A percentile compares a stretch with the other conserved stretches of the same genome.
Conservation (phyloP, 2,329 filamentous ascomycete species). For the Gaeumannomyces sp. region DNA sequence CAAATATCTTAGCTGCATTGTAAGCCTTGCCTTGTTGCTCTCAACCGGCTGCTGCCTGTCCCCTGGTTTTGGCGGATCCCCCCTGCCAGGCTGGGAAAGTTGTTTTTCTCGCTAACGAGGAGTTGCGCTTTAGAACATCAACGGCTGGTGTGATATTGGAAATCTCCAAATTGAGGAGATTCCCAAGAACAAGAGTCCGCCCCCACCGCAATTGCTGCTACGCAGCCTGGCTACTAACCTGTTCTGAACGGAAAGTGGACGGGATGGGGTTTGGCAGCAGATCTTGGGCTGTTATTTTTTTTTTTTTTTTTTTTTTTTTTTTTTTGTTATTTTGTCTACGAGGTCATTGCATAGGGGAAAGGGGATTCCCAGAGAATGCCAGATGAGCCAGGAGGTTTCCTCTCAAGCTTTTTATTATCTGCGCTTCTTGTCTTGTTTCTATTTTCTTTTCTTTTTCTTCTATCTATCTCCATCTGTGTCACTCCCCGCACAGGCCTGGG, state of each 20-base stretch:
- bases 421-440: conserved; percentile 5
- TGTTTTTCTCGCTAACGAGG: neutral
- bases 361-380: too few relatives aligned
- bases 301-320: conserved; percentile 13
- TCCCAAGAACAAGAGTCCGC: neutral
- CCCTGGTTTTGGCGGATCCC: neutral
- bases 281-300: conserved; percentile 11
- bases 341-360: too few relatives aligned
- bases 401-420: neutral
- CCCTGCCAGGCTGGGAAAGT: neutral
- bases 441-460: neutral
- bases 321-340: conserved; percentile 9
- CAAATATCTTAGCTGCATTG: conserved; percentile 88
- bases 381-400: neutral
- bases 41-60: conserved; percentile 3
- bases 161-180: conserved; percentile 20
- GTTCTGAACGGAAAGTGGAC: neutral
- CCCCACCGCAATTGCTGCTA: neutral
- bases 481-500: too few relatives aligned
- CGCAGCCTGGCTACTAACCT: neutral
- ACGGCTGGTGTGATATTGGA: conserved; percentile 58
- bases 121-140: conserved; percentile 45
- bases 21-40: conserved; percentile 43
- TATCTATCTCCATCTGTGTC: too few relatives aligned
- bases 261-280: neutral